These are phyloP conservation scores for Neurospora sp. DNA, from an alignment of 2,329 filamentous ascomycete species.

Conservation along the genomic window DNA sequence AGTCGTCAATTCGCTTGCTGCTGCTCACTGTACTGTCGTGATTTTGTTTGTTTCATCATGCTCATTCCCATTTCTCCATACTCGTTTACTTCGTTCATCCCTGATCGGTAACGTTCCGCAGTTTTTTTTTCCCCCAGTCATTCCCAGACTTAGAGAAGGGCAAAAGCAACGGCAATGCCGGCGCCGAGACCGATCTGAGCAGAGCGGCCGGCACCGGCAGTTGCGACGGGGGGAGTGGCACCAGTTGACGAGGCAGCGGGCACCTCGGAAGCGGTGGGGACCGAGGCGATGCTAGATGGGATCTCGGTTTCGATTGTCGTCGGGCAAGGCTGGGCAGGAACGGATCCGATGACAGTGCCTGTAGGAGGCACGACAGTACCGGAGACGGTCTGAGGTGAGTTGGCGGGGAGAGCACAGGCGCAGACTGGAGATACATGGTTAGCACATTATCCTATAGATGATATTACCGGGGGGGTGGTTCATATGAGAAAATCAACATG, in stretches of 20 bases:
- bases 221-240: background rate
- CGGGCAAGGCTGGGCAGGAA: background rate
- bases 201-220: background rate
- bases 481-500: background rate
- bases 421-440: background rate
- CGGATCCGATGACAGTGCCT: background rate
- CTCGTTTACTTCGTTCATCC: background rate
- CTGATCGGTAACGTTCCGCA: background rate
- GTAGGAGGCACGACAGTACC: background rate
- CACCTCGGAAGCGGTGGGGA: too few relatives aligned
- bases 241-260: background rate
- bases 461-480: background rate
- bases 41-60: background rate
- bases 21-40: background rate
- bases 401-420: background rate
- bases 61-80: background rate
- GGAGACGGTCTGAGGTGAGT: background rate
- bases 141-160: background rate
- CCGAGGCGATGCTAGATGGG: background rate
- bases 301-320: background rate
- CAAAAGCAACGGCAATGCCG: background rate
- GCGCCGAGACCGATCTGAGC: background rate
- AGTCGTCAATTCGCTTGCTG: background rate
- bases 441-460: background rate
- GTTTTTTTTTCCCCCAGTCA: background rate